Base-by-base conservation (phyloP, 352 stramenopile species). In the Globisporangium uncinulatum region DNA sequence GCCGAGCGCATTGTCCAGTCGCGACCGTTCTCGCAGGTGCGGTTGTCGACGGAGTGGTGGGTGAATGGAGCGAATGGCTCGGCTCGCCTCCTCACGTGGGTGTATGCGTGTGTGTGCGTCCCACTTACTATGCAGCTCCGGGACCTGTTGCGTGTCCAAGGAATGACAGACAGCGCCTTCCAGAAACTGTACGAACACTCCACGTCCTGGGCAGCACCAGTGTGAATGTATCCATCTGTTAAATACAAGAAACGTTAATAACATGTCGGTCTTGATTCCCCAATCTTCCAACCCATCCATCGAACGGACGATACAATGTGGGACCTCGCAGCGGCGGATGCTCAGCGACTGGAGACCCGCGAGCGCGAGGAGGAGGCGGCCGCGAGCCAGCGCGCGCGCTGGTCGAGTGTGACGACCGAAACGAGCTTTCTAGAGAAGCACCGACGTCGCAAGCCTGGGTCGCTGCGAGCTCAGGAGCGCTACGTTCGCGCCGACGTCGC, bases 401-500 rank as follows among this genome's bases (percentile, higher is more conserved):
- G 81, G 81, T 57, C 67, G 31, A 74, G 59, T 46, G 83, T 92
- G 47, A 63, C 58, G 43, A 86, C 71, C 9, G 79, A 91, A 60
- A 51, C 59, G 47, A 74, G 62, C 61, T 94, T 94, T 57, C 64
- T 88, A 19, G 83, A 94, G 70, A 78, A 76, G 55, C 90, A 82
- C 63, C 74, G 81, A 3, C 77, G 82, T 3, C 79, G 81, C 69
- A 88, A 88, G 61, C 78, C 79, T 1, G 84, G 84, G n/a, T 69
- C 76, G 7, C 51, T 92, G 57, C 84, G 86, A 51, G 63, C 77
- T 3, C 68, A 80, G 29, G 84, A 94, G 59, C 69, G 66, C 29
- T 94, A 94, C 59, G 51, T 94, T 31, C 76, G 84, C 15, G 64
- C 70, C 36, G 84, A 94, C 56, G 54, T 92, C 15, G 70, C 86